These are phyloP conservation scores for Pilobolus umbonatus DNA, from an alignment of 192 early-diverging fungal species.

Conservation along the genomic window DNA sequence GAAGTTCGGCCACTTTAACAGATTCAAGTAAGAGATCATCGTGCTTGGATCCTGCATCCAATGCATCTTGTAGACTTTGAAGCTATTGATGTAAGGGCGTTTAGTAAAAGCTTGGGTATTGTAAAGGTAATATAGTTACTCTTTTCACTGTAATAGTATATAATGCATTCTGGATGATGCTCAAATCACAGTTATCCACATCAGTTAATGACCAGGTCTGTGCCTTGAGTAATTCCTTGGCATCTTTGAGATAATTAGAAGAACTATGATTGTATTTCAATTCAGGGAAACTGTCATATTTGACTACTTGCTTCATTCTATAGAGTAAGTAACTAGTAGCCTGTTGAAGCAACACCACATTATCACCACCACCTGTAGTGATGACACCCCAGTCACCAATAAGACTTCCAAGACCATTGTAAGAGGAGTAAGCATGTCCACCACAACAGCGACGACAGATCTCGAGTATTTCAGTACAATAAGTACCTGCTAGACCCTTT, in stretches of 20 bases:
- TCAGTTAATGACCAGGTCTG: slow-evolving; percentile 12
- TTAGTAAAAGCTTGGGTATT: background rate
- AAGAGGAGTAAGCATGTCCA: slow-evolving; percentile 64
- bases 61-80: slow-evolving; percentile 9
- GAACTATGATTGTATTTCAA: slow-evolving; percentile 22
- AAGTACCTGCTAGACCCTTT: slow-evolving; percentile 48
- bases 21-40: slow-evolving; percentile 29
- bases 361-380: slow-evolving; percentile 54
- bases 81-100: slow-evolving; percentile 8
- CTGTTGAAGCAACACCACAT: slow-evolving; percentile 45
- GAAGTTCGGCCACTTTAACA: slow-evolving; percentile 32
- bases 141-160: slow-evolving; percentile 22
- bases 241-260: slow-evolving; percentile 11
- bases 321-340: slow-evolving; percentile 41
- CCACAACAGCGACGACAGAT: slow-evolving; percentile 49
- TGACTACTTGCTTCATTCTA: slow-evolving; percentile 18
- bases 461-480: slow-evolving; percentile 47
- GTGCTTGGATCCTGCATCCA: slow-evolving; percentile 16
- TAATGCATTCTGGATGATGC: slow-evolving; percentile 18
- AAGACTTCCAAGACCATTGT: slow-evolving; percentile 56
- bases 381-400: slow-evolving; percentile 60
- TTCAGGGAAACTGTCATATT: slow-evolving; percentile 18
- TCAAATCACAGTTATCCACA: slow-evolving; percentile 8
- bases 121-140: background rate
- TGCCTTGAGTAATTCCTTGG: slow-evolving; percentile 7